Conservation (phyloP, 176 grass and related monocot species). For the sorghum (Sorghum bicolor) region Sorghum_bicolor_NCBIv3 NC_012870.2:62757001-62757500, state of each 20-base stretch:
- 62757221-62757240: background rate
- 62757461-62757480: background rate
- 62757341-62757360: no score
- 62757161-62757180: background rate
- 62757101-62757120: background rate
- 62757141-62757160: background rate
- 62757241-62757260: background rate
- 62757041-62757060: background rate
- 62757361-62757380: no score
- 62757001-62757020: background rate
- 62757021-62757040: background rate
- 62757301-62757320: no score
- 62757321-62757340: no score
- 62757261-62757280: background rate
- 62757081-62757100: background rate
- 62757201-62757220: background rate
- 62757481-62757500: background rate
- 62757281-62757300: slow-evolving; percentile 1
- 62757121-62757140: background rate
- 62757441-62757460: slow-evolving; percentile 10
- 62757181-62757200: background rate
- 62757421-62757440: background rate
- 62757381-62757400: no score
- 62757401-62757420: background rate
- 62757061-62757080: background rate